Percentiles rank a stretch among this genome's conserved stretches.
phyloP scores from a whole-genome alignment of 2,329 filamentous ascomycete genomes.

The Falciphora oryzae region DNA sequence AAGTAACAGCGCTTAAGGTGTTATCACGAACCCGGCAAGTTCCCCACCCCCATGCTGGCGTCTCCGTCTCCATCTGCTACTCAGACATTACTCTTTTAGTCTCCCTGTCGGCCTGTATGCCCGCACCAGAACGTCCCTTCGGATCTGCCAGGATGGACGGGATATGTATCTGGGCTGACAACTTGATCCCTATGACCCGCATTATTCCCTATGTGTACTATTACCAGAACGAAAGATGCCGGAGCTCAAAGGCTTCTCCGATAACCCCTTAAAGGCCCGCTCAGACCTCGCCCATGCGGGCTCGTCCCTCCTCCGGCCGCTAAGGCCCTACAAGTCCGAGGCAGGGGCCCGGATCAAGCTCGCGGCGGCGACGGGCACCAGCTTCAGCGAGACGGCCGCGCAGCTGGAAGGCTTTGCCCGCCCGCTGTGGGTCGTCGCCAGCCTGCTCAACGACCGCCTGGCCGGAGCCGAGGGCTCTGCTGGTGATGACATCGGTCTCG shows the following conservation, averaged over 20 bases:
- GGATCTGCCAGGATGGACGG: no score
- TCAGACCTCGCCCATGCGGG: slow-evolving; percentile 30
- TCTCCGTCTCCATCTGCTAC: no score
- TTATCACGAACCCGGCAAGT: no score
- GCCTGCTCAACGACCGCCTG: slow-evolving; percentile 9
- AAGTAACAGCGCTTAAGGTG: no score
- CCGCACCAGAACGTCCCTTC: no score
- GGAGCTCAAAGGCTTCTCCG: slow-evolving; percentile 32
- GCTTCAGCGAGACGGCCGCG: slow-evolving; percentile 38
- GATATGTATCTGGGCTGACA: no score
- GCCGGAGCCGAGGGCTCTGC: background rate
- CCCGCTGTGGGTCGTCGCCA: slow-evolving; percentile 25
- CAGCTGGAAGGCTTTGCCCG: slow-evolving; percentile 40
- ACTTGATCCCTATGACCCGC: no score
- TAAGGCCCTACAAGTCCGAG: slow-evolving; percentile 19
- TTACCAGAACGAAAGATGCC: slow-evolving; percentile 26
- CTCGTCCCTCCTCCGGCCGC: slow-evolving; percentile 27
- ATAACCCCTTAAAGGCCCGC: slow-evolving; percentile 32
- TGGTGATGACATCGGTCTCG: slow-evolving; percentile 7
- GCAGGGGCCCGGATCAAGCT: background rate
- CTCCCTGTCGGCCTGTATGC: no score
- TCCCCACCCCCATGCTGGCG: no score
- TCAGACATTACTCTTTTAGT: no score
- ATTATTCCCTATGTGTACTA: background rate
- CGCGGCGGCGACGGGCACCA: slow-evolving; percentile 16